A percentile compares a stretch with the other conserved stretches of the same genome.
These are phyloP conservation scores for Phyllosticta capitalensis DNA, from an alignment of 2,329 filamentous ascomycete genomes.

Conservation along the genomic window DNA sequence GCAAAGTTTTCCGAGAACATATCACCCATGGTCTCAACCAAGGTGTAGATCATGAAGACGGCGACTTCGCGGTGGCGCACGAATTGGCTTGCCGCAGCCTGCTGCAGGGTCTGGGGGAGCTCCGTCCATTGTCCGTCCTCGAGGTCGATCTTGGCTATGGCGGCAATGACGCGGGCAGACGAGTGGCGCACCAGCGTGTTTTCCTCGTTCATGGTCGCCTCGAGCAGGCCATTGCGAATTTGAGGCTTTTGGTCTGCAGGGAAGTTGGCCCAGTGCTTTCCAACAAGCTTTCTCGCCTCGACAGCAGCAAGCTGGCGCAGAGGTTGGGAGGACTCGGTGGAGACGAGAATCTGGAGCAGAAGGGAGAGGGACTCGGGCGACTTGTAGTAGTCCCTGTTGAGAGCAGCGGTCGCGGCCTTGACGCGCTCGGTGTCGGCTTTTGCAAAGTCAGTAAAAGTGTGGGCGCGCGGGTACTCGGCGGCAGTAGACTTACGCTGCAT, in stretches of 20 bases:
- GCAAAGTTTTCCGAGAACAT: constrained; percentile 72
- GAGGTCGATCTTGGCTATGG: constrained; percentile 77
- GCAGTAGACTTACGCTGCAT: constrained; percentile 62
- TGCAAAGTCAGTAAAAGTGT: constrained; percentile 11
- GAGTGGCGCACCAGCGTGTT: constrained; percentile 72
- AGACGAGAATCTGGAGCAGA: constrained; percentile 80
- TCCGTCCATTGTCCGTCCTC: constrained; percentile 78
- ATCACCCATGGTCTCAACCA: constrained; percentile 79
- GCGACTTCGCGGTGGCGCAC: constrained; percentile 80
- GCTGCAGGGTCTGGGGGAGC: constrained; percentile 67
- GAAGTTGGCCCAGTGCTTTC: constrained; percentile 76
- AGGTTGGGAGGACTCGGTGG: constrained; percentile 53
- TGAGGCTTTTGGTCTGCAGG: constrained; percentile 66
- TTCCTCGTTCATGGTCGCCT: constrained; percentile 73
- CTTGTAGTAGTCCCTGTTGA: constrained; percentile 90
- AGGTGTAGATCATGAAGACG: constrained; percentile 85
- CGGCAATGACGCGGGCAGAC: constrained; percentile 76
- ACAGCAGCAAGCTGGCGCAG: constrained; percentile 87
- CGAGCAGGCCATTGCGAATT: constrained; percentile 72
- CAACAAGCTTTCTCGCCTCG: constrained; percentile 72
- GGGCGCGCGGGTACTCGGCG: constrained; percentile 25
- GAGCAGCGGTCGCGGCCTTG: constrained; percentile 79
- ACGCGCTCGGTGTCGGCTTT: constrained; percentile 65
- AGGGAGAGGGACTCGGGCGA: constrained; percentile 74
- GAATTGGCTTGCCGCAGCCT: constrained; percentile 65